Percentiles rank a stretch among this genome's conserved stretches.
phyloP scores from a whole-genome alignment of 345 rosid genomes.

The Gossypium sturtianum region DNA sequence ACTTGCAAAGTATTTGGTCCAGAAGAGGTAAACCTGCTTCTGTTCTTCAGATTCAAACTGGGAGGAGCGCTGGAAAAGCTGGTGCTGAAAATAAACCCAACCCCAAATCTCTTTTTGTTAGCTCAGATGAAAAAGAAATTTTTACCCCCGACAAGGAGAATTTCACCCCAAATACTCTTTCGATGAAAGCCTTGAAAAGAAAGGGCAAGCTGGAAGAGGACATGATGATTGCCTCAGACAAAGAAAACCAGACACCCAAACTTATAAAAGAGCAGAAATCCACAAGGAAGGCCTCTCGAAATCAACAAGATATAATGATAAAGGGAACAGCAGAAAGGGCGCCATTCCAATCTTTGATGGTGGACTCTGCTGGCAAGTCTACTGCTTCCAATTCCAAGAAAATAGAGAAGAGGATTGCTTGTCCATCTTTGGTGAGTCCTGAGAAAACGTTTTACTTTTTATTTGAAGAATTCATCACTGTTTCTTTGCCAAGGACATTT shows the following conservation, averaged over 20 bases:
- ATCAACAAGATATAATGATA: conserved; percentile 24
- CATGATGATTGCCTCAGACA: conserved; percentile 26
- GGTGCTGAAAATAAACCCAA: conserved; percentile 24
- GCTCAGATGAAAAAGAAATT: conserved; percentile 46
- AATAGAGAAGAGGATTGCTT: conserved; percentile 21
- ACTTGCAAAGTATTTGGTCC: conserved; percentile 53
- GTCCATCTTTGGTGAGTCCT: conserved; percentile 43
- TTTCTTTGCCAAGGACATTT: neutral
- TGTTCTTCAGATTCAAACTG: conserved; percentile 53
- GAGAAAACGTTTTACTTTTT: neutral
- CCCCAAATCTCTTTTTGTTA: conserved; percentile 22
- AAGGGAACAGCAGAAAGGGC: conserved; percentile 38
- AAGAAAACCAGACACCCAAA: conserved; percentile 45
- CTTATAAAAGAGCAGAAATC: conserved; percentile 31
- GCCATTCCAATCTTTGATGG: conserved; percentile 51
- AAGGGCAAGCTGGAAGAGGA: conserved; percentile 41
- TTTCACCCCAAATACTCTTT: conserved; percentile 50
- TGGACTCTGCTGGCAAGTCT: conserved; percentile 28
- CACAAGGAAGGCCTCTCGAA: conserved; percentile 12
- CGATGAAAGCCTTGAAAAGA: conserved; percentile 40
- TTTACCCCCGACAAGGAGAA: conserved; percentile 84
- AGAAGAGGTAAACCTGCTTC: conserved; percentile 67
- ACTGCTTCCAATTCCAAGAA: conserved; percentile 18
- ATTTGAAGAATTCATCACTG: conserved; percentile 3
- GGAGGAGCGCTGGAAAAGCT: conserved; percentile 34